These are phyloP conservation scores for Boletus fagicola DNA, from an alignment of 768 basidiomycete genomes.

Conservation along the genomic window DNA sequence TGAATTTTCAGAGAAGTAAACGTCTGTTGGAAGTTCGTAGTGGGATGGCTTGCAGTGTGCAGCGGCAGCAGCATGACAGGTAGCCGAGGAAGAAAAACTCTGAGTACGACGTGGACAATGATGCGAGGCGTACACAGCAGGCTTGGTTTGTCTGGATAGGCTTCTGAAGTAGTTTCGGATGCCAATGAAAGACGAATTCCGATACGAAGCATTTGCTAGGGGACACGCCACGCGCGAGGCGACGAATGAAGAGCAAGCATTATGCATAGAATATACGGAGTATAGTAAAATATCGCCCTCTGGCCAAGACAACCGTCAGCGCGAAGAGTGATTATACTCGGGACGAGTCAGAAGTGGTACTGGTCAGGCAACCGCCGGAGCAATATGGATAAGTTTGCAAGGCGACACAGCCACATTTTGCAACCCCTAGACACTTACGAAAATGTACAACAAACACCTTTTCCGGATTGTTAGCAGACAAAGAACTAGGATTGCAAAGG, in stretches of 20 bases:
- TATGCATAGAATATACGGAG: constrained; percentile 13
- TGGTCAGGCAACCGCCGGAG: background rate
- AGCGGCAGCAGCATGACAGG: constrained; percentile 4
- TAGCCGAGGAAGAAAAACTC: constrained; percentile 19
- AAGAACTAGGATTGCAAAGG: background rate
- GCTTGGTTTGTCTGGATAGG: constrained; percentile 12
- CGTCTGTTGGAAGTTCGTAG: constrained; percentile 26
- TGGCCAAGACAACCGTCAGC: background rate
- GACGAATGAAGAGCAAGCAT: constrained; percentile 7
- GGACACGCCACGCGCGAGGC: constrained; percentile 1
- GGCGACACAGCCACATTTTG: constrained; percentile 18
- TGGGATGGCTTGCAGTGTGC: constrained; percentile 14
- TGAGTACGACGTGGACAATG: background rate
- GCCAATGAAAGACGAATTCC: constrained; percentile 30
- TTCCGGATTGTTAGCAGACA: background rate
- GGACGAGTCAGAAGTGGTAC: background rate
- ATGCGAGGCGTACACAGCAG: background rate
- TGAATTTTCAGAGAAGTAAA: constrained; percentile 31
- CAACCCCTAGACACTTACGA: background rate
- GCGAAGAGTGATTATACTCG: background rate
- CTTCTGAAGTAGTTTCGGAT: constrained; percentile 30
- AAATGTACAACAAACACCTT: background rate
- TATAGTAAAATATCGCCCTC: background rate
- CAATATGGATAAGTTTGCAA: background rate
- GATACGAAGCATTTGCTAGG: constrained; percentile 7